phyloP scores from a whole-genome alignment of 148 eudicot species.

The Diospyros lotus region DNA sequence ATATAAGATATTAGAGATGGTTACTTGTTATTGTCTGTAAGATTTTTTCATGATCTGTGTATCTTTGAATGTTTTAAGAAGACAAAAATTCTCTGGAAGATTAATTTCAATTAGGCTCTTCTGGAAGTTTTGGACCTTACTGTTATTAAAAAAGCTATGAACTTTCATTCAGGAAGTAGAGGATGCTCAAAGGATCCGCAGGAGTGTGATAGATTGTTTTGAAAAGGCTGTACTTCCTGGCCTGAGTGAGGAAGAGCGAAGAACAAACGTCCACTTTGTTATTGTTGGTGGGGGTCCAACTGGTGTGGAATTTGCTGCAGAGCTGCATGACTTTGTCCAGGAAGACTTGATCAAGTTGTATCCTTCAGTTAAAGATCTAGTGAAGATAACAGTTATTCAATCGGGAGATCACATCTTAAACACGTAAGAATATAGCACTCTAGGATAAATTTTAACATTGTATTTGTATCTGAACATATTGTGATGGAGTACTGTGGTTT shows the following conservation, averaged over 20 bases:
- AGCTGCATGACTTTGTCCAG: conserved; percentile 56
- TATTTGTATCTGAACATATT: background rate
- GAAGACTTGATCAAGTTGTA: conserved; percentile 60
- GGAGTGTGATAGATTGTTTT: conserved; percentile 61
- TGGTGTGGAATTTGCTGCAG: conserved; percentile 84
- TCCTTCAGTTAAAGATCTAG: conserved; percentile 48
- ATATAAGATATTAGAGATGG: background rate
- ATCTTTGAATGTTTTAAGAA: background rate
- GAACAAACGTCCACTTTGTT: conserved; percentile 58
- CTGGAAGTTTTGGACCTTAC: background rate
- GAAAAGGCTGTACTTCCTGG: conserved; percentile 69
- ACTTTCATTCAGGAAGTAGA: conserved; percentile 58
- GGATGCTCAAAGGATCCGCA: conserved; percentile 73
- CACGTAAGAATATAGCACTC: conserved; percentile 36
- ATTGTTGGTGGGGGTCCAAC: conserved; percentile 83
- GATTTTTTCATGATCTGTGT: background rate
- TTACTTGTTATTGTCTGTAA: background rate
- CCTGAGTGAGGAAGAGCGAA: conserved; percentile 60
- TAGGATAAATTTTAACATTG: background rate
- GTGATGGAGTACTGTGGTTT: background rate
- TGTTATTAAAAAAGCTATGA: background rate
- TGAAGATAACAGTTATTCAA: conserved; percentile 61
- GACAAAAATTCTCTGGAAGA: conserved; percentile 2
- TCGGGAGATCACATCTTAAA: conserved; percentile 82
- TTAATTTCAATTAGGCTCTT: background rate